Evolutionary conservation across 2,329 filamentous ascomycete genomes (phyloP).

Genomic region (Botrytis medusae): DNA sequence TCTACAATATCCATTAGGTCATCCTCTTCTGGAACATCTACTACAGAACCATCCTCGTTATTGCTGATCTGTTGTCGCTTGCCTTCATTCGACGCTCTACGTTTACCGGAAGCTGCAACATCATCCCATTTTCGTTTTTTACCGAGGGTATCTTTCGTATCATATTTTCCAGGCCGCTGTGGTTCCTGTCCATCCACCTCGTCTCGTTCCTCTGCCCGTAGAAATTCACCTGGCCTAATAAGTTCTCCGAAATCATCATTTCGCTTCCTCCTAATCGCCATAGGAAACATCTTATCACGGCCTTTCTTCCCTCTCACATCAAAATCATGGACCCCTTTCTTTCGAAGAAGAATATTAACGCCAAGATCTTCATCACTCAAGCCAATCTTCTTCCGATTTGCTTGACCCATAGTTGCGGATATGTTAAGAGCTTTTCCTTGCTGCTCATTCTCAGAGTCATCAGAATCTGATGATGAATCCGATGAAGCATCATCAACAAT

Average conservation of each 20-base stretch:
- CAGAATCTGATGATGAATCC: conserved; percentile 80
- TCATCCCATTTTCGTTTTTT: conserved; percentile 97
- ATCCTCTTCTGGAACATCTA: conserved; percentile 51
- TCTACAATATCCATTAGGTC: conserved; percentile 59
- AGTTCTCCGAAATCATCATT: conserved; percentile 91
- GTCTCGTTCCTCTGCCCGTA: conserved; percentile 88
- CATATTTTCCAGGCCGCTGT: conserved; percentile 50
- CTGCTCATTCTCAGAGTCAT: conserved; percentile 85
- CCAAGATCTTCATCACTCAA: conserved; percentile 88
- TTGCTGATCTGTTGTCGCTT: conserved; percentile 59
- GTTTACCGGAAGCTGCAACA: conserved; percentile 47
- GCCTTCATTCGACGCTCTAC: conserved; percentile 45
- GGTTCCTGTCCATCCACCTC: conserved; percentile 66
- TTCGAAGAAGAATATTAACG: conserved; percentile 84
- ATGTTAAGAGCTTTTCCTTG: conserved; percentile 91
- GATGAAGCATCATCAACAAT: conserved; percentile 82
- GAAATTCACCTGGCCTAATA: conserved; percentile 90
- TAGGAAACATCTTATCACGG: conserved; percentile 87
- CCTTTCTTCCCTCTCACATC: conserved; percentile 90
- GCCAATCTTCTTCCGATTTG: conserved; percentile 79
- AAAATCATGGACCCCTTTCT: conserved; percentile 89
- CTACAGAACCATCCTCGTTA: conserved; percentile 39
- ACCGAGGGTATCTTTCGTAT: conserved; percentile 65
- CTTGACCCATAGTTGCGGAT: conserved; percentile 79
- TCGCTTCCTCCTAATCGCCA: conserved; percentile 74